These are phyloP conservation scores for Trichoderma gamsii DNA, from an alignment of 495 filamentous ascomycete species.

Conservation along the genomic window DNA sequence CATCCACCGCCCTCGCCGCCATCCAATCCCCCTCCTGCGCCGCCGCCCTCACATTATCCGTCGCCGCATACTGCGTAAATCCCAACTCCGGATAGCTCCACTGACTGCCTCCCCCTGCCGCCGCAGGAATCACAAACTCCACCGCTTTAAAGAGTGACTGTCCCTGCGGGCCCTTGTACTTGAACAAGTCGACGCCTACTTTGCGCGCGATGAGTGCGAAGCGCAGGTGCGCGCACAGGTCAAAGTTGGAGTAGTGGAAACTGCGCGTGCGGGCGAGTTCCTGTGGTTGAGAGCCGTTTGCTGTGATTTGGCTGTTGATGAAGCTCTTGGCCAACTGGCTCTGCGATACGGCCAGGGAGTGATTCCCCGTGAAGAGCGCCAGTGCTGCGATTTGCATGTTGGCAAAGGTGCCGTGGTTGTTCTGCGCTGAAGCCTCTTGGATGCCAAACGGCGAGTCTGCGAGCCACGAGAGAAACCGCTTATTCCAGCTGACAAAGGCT, in stretches of 20 bases:
- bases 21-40: not conserved
- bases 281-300: not conserved
- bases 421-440: not conserved
- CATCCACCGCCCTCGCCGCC: not conserved
- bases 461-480: not conserved
- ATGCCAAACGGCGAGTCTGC: not conserved
- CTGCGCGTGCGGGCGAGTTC: not conserved
- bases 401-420: not conserved
- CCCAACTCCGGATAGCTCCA: not conserved
- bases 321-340: not conserved
- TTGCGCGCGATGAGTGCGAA: not conserved
- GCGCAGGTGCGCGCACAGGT: not conserved
- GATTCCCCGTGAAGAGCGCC: not conserved
- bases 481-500: not conserved
- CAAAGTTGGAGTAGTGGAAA: slow-evolving; percentile 3
- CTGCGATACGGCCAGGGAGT: not conserved
- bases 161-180: not conserved
- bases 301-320: not conserved
- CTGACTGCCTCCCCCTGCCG: not conserved
- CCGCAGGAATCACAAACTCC: not conserved
- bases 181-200: not conserved
- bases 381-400: not conserved
- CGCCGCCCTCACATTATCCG: slow-evolving; percentile 4
- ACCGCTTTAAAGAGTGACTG: not conserved
- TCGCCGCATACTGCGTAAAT: slow-evolving; percentile 5